Conservation (phyloP, 2,329 filamentous ascomycete genomes). For the Apiospora hydei region DNA sequence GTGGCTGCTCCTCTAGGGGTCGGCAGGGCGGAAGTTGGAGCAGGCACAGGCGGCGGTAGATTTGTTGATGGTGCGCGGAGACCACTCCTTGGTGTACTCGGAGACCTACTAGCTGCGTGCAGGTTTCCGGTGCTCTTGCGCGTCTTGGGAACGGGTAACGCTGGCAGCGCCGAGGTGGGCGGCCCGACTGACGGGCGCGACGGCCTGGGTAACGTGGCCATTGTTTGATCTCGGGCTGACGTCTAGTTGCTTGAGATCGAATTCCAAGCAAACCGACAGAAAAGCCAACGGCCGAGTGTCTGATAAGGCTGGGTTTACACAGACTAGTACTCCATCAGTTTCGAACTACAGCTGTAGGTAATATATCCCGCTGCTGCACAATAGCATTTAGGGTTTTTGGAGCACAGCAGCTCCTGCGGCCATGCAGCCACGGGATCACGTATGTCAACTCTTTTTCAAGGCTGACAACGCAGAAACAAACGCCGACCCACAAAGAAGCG, state of each 20-base stretch:
- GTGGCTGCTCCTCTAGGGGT: slow-evolving; percentile 62
- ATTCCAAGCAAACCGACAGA: background rate
- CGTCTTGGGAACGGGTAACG: slow-evolving; percentile 75
- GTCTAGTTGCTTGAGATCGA: background rate
- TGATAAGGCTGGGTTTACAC: slow-evolving; percentile 5
- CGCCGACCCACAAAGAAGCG: background rate
- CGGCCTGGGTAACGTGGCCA: slow-evolving; percentile 71
- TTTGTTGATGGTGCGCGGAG: slow-evolving; percentile 66
- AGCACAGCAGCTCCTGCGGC: slow-evolving; percentile 4
- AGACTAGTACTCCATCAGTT: slow-evolving; percentile 2
- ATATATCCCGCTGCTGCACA: slow-evolving; percentile 9
- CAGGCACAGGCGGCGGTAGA: slow-evolving; percentile 57
- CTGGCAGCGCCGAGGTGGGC: slow-evolving; percentile 75
- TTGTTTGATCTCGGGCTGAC: slow-evolving; percentile 38
- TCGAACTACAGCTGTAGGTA: background rate
- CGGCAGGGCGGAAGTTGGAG: slow-evolving; percentile 61
- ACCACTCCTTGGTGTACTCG: slow-evolving; percentile 62
- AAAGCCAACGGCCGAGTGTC: background rate
- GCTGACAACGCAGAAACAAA: background rate
- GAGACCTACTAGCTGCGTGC: slow-evolving; percentile 50
- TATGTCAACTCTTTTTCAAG: slow-evolving; percentile 8
- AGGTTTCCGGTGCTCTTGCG: slow-evolving; percentile 68
- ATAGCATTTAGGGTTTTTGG: background rate
- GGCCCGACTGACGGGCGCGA: slow-evolving; percentile 74
- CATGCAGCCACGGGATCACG: background rate